Conservation (phyloP, 139 green algal genomes). For the Picochlorum sp. region DNA sequence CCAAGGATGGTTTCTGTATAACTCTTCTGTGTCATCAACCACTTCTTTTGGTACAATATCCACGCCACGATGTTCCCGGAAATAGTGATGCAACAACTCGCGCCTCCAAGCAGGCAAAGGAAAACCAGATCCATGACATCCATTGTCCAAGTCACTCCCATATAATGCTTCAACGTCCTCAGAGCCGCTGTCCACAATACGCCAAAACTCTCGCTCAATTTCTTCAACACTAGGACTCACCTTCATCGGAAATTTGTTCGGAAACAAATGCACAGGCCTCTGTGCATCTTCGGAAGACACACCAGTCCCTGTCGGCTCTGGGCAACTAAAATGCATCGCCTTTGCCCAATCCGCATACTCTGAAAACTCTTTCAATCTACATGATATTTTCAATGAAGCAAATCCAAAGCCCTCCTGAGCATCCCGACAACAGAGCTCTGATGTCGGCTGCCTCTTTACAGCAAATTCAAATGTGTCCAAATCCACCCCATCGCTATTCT, state of each 20-base stretch:
- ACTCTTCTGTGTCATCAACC: slow-evolving; percentile 1
- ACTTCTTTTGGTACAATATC: background rate
- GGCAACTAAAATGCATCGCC: slow-evolving; percentile 49
- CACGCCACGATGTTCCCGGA: slow-evolving; percentile 3
- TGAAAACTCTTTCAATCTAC: slow-evolving; percentile 63
- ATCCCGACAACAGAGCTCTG: slow-evolving; percentile 37
- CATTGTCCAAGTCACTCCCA: slow-evolving; percentile 63
- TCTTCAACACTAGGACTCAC: slow-evolving; percentile 40
- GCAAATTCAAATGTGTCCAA: slow-evolving; percentile 48
- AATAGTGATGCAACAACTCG: slow-evolving; percentile 34
- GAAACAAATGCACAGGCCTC: slow-evolving; percentile 8
- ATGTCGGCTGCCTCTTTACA: slow-evolving; percentile 46
- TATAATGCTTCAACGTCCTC: slow-evolving; percentile 56
- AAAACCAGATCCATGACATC: slow-evolving; percentile 50
- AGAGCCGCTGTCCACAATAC: slow-evolving; percentile 55
- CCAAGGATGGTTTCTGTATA: slow-evolving; percentile 50
- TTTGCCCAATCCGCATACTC: slow-evolving; percentile 62
- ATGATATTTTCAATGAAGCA: slow-evolving; percentile 29
- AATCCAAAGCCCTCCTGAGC: slow-evolving; percentile 27
- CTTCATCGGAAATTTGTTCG: slow-evolving; percentile 6
- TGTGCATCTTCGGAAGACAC: background rate
- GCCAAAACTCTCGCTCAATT: slow-evolving; percentile 75
- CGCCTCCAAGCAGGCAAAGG: slow-evolving; percentile 41
- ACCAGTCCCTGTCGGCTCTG: slow-evolving; percentile 3
- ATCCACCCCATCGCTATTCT: slow-evolving; percentile 41